Evolutionary conservation across 345 rosid species (phyloP).

Genomic region (Cardamine chenopodiifolia): DNA sequence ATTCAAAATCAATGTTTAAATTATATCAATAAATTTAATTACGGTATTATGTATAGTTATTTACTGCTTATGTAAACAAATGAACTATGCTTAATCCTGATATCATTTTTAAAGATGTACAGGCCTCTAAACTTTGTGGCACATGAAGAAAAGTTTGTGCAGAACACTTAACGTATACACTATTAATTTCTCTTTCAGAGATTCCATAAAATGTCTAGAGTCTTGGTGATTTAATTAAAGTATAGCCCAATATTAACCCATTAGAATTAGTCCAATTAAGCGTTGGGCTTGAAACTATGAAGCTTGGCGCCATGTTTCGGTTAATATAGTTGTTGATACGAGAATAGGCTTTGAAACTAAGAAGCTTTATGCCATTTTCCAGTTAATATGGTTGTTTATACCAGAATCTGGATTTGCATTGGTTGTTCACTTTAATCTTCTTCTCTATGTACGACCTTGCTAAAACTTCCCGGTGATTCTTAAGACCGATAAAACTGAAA

Average conservation of each 20-base stretch:
- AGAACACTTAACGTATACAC: neutral
- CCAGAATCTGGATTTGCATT: neutral
- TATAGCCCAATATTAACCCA: neutral
- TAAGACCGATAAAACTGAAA: neutral
- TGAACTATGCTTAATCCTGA: neutral
- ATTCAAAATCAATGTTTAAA: neutral
- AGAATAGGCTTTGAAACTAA: neutral
- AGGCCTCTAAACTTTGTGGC: neutral
- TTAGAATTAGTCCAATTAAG: neutral
- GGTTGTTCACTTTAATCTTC: neutral
- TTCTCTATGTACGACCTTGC: neutral
- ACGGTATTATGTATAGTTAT: neutral
- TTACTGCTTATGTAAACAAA: neutral
- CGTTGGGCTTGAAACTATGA: neutral
- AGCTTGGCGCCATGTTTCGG: neutral
- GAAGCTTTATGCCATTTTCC: neutral
- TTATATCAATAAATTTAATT: too few species aligned
- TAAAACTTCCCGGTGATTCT: neutral
- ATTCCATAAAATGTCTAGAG: neutral
- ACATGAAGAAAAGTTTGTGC: neutral
- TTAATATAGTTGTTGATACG: neutral
- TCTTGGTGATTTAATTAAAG: neutral
- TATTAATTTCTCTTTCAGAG: neutral
- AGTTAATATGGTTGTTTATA: neutral
- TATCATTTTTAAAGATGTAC: neutral